Evolutionary conservation across 805 yeast species (phyloP).

Genomic region (Schizosaccharomyces pombe): DNA sequence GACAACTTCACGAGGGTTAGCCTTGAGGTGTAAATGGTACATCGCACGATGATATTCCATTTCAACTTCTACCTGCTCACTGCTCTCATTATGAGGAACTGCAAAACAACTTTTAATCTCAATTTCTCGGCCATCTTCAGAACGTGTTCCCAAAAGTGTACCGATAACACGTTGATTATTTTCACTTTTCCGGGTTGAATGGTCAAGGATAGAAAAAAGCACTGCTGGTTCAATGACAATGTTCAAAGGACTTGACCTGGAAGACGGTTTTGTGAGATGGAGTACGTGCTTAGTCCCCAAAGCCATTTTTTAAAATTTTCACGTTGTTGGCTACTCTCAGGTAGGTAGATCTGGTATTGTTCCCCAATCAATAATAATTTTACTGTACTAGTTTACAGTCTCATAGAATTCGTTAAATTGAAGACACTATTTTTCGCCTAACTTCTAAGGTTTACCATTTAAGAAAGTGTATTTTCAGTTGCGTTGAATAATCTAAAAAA

Average conservation of each 20-base stretch:
- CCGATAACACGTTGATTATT: constrained; percentile 47
- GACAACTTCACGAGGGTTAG: constrained; percentile 55
- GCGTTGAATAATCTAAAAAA: no score
- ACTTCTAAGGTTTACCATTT: no score
- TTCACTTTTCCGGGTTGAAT: constrained; percentile 33
- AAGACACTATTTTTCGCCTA: no score
- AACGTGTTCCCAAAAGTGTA: constrained; percentile 55
- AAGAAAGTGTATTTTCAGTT: no score
- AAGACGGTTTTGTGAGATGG: not conserved
- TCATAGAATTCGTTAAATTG: no score
- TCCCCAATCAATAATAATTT: no score
- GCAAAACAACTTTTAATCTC: constrained; percentile 55
- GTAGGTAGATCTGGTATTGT: no score
- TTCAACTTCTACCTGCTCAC: constrained; percentile 54
- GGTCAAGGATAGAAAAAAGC: constrained; percentile 51
- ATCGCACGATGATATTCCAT: constrained; percentile 51
- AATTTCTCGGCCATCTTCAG: constrained; percentile 58
- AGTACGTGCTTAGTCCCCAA: not conserved
- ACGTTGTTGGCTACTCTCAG: not conserved
- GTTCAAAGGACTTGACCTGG: constrained; percentile 9
- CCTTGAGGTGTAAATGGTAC: constrained; percentile 46
- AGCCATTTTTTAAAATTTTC: not conserved
- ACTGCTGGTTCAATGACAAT: constrained; percentile 20
- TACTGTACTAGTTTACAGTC: no score
- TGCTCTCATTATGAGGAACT: constrained; percentile 57